Evolutionary conservation across 768 basidiomycete genomes (phyloP).

Genomic region (Boletus huronensis): DNA sequence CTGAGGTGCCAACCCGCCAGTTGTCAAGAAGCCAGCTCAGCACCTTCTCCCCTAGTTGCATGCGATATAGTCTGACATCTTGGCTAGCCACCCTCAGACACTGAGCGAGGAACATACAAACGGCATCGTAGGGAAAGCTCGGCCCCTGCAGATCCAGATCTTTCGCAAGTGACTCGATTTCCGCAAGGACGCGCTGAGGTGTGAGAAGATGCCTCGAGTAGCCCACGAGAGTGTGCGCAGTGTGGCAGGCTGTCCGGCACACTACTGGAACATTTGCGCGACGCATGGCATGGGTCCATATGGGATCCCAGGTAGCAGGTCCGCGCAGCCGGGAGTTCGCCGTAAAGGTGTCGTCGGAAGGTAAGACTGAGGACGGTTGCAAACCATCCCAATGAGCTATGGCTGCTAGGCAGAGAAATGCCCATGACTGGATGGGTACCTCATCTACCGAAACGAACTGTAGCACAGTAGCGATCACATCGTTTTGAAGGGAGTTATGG

Average conservation of each 20-base stretch:
- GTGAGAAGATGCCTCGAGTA: slow-evolving; percentile 44
- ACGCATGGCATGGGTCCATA: slow-evolving; percentile 83
- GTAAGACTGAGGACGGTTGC: slow-evolving; percentile 1
- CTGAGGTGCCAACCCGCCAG: slow-evolving; percentile 53
- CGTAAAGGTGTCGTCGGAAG: background rate
- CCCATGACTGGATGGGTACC: slow-evolving; percentile 71
- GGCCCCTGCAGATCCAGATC: slow-evolving; percentile 93
- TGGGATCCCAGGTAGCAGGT: slow-evolving; percentile 61
- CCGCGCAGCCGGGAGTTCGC: slow-evolving; percentile 8
- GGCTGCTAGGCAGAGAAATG: slow-evolving; percentile 75
- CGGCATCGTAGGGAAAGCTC: slow-evolving; percentile 80
- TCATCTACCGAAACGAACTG: slow-evolving; percentile 66
- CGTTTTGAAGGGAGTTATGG: slow-evolving; percentile 53
- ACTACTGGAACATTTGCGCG: slow-evolving; percentile 63
- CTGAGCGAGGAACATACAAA: slow-evolving; percentile 75
- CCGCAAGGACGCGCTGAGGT: slow-evolving; percentile 55
- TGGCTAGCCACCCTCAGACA: slow-evolving; percentile 70
- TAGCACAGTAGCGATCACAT: slow-evolving; percentile 53
- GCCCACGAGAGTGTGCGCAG: slow-evolving; percentile 53
- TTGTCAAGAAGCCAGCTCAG: slow-evolving; percentile 74
- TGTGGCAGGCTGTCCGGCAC: slow-evolving; percentile 78
- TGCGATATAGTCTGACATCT: slow-evolving; percentile 78
- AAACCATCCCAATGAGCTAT: slow-evolving; percentile 53
- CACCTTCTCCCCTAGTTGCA: slow-evolving; percentile 86
- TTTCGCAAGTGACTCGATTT: slow-evolving; percentile 75